phyloP scores from a whole-genome alignment of 768 basidiomycete genomes.

The Dictyophora rubrovolvata region DNA sequence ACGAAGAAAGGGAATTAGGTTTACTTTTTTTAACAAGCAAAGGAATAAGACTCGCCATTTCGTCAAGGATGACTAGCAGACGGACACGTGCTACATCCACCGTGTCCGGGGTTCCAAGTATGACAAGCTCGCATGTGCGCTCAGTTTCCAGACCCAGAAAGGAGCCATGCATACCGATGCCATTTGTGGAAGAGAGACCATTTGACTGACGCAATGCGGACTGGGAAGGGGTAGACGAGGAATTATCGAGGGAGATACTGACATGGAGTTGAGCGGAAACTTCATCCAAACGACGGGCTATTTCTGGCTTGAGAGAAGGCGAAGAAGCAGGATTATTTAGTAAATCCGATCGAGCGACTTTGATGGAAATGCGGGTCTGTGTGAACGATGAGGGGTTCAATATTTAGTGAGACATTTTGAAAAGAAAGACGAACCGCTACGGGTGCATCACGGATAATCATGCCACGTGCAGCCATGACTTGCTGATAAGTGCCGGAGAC shows the following conservation, averaged over 20 bases:
- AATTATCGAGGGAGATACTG: slow-evolving; percentile 89
- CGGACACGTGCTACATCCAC: slow-evolving; percentile 88
- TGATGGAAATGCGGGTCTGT: slow-evolving; percentile 79
- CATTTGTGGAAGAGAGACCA: slow-evolving; percentile 43
- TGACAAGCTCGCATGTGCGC: slow-evolving; percentile 83
- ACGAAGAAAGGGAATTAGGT: neutral
- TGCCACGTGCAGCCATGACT: slow-evolving; percentile 82
- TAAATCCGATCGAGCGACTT: slow-evolving; percentile 86
- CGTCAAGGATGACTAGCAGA: slow-evolving; percentile 87
- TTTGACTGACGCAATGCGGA: slow-evolving; percentile 70
- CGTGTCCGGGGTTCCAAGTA: slow-evolving; percentile 76
- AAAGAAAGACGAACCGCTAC: slow-evolving; percentile 46
- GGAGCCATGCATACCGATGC: slow-evolving; percentile 53
- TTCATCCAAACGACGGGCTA: slow-evolving; percentile 81
- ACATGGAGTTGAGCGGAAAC: slow-evolving; percentile 89
- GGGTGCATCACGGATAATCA: slow-evolving; percentile 83
- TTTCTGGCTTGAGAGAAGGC: slow-evolving; percentile 71
- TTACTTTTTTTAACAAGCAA: neutral
- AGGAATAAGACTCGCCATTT: slow-evolving; percentile 54
- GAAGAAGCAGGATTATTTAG: slow-evolving; percentile 75
- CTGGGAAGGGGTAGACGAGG: slow-evolving; percentile 47
- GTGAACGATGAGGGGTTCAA: slow-evolving; percentile 12
- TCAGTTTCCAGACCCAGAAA: slow-evolving; percentile 83
- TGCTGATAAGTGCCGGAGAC: slow-evolving; percentile 87
- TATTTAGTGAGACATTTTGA: slow-evolving; percentile 12